A percentile compares a stretch with the other conserved stretches of the same genome.
Evolutionary conservation across 2,329 filamentous ascomycete species (phyloP).

Genomic region (Colletotrichum tabaci): DNA sequence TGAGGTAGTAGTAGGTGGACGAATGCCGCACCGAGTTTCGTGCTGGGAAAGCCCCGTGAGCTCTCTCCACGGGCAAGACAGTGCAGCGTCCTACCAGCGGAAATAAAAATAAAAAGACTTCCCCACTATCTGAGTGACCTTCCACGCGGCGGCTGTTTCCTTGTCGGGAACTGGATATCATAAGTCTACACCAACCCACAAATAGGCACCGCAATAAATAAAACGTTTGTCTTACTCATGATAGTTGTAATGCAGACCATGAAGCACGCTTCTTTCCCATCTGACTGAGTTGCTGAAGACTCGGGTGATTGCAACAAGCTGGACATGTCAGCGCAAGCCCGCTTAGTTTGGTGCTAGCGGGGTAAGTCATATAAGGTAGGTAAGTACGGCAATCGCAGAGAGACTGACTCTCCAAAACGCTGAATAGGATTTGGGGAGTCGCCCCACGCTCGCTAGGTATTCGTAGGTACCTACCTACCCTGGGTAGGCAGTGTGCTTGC

Average conservation of each 20-base stretch:
- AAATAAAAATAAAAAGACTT: background rate
- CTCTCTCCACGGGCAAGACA: slow-evolving; percentile 2
- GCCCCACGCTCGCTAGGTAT: background rate
- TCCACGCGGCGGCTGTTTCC: background rate
- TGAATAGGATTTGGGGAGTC: slow-evolving; percentile 10
- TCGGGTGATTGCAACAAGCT: too few species aligned
- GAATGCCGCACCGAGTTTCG: slow-evolving; percentile 17
- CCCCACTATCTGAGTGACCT: slow-evolving; percentile 8
- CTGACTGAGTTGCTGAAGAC: too few species aligned
- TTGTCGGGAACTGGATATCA: background rate
- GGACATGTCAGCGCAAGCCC: too few species aligned
- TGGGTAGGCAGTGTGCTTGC: slow-evolving; percentile 1
- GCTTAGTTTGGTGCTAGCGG: too few species aligned
- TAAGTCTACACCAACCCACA: background rate
- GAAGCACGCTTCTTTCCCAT: too few species aligned
- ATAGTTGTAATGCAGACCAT: too few species aligned
- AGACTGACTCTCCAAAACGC: background rate
- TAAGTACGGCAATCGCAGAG: background rate
- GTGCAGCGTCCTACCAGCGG: background rate
- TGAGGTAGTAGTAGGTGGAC: background rate
- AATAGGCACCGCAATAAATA: too few species aligned
- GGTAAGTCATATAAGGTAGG: too few species aligned
- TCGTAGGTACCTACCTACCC: background rate
- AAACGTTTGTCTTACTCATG: too few species aligned
- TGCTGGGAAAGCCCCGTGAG: slow-evolving; percentile 30